These are phyloP conservation scores for Corymbia citriodora DNA, from an alignment of 441 rosid species.

Conservation along the genomic window DNA sequence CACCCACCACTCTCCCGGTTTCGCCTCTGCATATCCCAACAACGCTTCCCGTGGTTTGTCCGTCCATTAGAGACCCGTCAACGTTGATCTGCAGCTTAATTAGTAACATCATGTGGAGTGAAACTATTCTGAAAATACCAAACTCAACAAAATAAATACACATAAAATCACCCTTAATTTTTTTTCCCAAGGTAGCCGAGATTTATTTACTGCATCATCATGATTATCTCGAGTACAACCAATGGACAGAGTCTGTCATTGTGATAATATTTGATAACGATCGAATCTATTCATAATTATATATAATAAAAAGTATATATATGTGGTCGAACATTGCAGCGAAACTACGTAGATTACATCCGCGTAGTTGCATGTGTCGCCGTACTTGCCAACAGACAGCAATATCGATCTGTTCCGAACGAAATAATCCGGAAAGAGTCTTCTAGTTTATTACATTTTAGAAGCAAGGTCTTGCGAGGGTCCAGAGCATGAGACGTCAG, in stretches of 20 bases:
- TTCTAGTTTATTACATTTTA: not conserved
- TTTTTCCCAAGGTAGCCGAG: not conserved
- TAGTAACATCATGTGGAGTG: not conserved
- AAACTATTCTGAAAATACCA: not conserved
- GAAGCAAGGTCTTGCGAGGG: not conserved
- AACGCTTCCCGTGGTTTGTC: not conserved
- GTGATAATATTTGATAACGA: not conserved
- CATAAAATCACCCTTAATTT: not conserved
- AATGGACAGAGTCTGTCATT: not conserved
- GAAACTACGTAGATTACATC: not conserved
- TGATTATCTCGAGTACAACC: not conserved
- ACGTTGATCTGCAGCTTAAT: not conserved
- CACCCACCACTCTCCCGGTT: not conserved
- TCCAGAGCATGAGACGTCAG: not conserved
- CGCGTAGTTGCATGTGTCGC: not conserved
- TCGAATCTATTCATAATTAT: not conserved
- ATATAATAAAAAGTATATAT: not conserved
- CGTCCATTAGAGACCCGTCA: not conserved
- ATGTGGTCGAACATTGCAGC: not conserved
- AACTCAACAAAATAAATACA: not conserved
- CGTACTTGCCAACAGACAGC: not conserved
- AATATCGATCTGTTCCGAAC: not conserved
- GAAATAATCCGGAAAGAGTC: not conserved
- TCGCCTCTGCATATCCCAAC: not conserved
- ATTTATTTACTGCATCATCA: not conserved